Base-by-base conservation (phyloP, 2,329 filamentous ascomycete species). In the Gaeumannomyces tritici region DNA sequence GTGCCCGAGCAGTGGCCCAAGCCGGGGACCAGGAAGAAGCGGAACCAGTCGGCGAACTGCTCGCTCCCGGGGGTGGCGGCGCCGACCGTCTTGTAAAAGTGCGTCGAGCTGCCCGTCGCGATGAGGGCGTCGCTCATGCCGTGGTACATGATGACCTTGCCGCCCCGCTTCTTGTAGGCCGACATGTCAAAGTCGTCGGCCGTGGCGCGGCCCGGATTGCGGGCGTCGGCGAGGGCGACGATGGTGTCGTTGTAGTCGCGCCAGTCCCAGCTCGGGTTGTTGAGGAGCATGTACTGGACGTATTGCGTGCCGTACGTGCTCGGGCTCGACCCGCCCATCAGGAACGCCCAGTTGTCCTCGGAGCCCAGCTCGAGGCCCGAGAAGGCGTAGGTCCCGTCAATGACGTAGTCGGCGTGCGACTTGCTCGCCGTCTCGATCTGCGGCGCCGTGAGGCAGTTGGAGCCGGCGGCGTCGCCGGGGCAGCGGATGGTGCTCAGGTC, bases 1-100 rank as follows among this genome's bases (percentile, higher is more conserved):
- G 73, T 71, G 62, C 64, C 51, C 26, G 65, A 62, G 66, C 82
- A 84, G 68, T 84, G 82, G 13, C 71, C 72, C 78, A 83, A 80
- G 0, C 82, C 82, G 0, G 81, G 80, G n/a, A 85, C 75, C 26
- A 72, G 73, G 67, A 84, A 84, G 66, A 79, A 78, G 0, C 74
- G 70, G 70, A 81, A 86, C 69, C 81, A 81, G 0, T 78, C 78
- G 18, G 80, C 76, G 62, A 85, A 62, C 7, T 63, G 56, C 55
- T 59, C n/a, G 57, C 26, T 68, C 1, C 68, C 69, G 24, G 63
- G 62, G 69, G 71, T 73, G 8, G 65, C 63, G 3, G 66, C 11
- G 24, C 68, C 65, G 12, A 70, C 69, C 27, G 65, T 66, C 51
- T 73, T 66, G 66, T 76, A 76, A 63, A 74, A 76, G 54, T 72